A percentile compares a stretch with the other conserved stretches of the same genome.
Evolutionary conservation across 2,329 filamentous ascomycete species (phyloP).

Genomic region (Tolypocladium tropicale): DNA sequence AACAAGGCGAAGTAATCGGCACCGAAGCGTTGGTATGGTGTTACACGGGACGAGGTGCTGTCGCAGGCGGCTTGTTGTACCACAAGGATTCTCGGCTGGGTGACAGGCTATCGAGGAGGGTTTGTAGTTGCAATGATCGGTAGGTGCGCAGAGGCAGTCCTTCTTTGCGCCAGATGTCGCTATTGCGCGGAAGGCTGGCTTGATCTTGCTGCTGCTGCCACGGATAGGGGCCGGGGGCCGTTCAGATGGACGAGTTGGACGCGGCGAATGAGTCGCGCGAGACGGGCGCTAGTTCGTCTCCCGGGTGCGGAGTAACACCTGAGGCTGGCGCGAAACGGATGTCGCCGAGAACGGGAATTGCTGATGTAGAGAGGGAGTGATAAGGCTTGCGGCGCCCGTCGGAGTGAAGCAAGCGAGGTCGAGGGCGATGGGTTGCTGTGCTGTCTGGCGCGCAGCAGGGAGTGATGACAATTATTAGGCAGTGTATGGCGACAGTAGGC

Average conservation of each 20-base stretch:
- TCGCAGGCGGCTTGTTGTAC: slow-evolving; percentile 11
- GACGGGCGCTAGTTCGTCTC: neutral
- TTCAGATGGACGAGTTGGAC: neutral
- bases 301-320: slow-evolving; percentile 11
- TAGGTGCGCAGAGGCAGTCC: neutral
- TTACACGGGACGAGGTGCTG: slow-evolving; percentile 20
- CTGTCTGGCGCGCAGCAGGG: neutral
- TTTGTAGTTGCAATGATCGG: neutral
- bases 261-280: neutral
- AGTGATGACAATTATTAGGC: neutral
- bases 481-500: neutral
- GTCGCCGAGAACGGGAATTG: slow-evolving; percentile 1
- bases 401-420: neutral
- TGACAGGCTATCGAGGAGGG: slow-evolving; percentile 8
- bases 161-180: neutral
- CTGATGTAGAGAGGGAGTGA: slow-evolving; percentile 1
- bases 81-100: slow-evolving; percentile 7
- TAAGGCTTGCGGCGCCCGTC: slow-evolving; percentile 7
- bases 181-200: neutral
- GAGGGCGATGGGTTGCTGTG: neutral
- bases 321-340: slow-evolving; percentile 8
- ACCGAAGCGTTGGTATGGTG: slow-evolving; percentile 21
- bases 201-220: neutral
- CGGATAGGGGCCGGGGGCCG: neutral
- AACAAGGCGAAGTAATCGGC: slow-evolving; percentile 21